Base-by-base conservation (phyloP, 208 protist genomes). In the Blechomonas ayalai region DNA sequence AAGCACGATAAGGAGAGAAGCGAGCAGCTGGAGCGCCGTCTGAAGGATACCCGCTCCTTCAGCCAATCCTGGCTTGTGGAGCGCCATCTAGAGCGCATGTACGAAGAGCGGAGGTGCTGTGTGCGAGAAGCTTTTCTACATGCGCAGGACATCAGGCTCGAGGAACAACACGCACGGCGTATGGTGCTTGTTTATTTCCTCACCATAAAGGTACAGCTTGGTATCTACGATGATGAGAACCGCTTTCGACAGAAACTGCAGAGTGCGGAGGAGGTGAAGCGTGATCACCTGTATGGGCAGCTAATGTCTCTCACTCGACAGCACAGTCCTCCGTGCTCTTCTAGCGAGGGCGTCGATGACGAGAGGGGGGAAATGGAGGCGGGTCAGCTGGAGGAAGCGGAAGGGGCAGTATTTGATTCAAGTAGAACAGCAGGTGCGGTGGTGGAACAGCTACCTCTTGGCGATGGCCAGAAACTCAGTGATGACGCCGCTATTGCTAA, bases 11-110 rank as follows among this genome's bases (percentile, higher is more conserved):
- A 52, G 27, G 43, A 66, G 26, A 22, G 57, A 7, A 27, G 47
- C 12, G 57, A 63, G 39, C 18, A 16, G 18, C 32, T 52, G 27
- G 7, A 58, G 28, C 15, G 35, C 13, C 6, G 44, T 16, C 16
- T 71, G 18, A 13, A 19, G 4, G 63, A 71, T 16, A 59, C 59
- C 34, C 37, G 56, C 8, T 3, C 49, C 16, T 18, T 34, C 20
- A 48, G 56, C 25, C 53, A 60, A 16, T 53, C 44, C 7, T 56
- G 50, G 57, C 57, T 71, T 42, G 57, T 65, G 47, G 57, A 71
- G 4, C 49, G 63, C 20, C 51, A 66, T 38, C 54, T 49, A 42
- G 43, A 60, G 27, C 38, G 49, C 10, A 65, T 66, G 37, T 50
- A 66, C 18, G 57, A 71, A 9, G 63, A 71, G 33, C 38, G 63